Evolutionary conservation across 108 stramenopile genomes (phyloP).

Genomic region (Epithemia pelagica): DNA sequence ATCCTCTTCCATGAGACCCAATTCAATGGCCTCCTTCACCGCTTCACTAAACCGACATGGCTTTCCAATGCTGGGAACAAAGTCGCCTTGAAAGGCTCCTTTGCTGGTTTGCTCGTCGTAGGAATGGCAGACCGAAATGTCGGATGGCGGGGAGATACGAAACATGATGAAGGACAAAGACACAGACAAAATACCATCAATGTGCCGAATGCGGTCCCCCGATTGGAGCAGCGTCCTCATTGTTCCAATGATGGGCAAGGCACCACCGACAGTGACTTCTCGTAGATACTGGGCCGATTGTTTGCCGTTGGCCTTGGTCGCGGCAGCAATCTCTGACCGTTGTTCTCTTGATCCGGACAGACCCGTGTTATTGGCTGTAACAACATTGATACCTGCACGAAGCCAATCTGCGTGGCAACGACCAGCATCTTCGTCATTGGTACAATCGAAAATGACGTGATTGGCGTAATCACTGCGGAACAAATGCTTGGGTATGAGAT

Average conservation of each 20-base stretch:
- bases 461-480: conserved; percentile 44
- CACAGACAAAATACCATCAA: conserved; percentile 76
- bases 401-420: conserved; percentile 59
- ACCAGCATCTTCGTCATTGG: conserved; percentile 46
- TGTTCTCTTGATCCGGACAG: conserved; percentile 53
- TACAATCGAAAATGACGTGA: conserved; percentile 66
- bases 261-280: conserved; percentile 81
- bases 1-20: conserved; percentile 60
- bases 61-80: conserved; percentile 8
- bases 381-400: conserved; percentile 47
- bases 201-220: conserved; percentile 63
- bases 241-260: conserved; percentile 68
- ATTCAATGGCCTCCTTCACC: conserved; percentile 52
- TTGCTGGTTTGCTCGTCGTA: conserved; percentile 44
- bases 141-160: conserved; percentile 69
- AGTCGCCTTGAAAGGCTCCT: conserved; percentile 36
- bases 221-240: conserved; percentile 50
- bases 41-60: conserved; percentile 57
- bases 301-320: conserved; percentile 36
- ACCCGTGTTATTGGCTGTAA: conserved; percentile 75
- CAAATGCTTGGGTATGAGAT: conserved; percentile 14
- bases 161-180: conserved; percentile 76
- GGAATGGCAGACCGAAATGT: conserved; percentile 17
- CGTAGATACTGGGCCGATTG: conserved; percentile 56
- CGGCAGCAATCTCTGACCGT: conserved; percentile 51